These are phyloP conservation scores for Scutellospora calospora DNA, from an alignment of 371 early-diverging fungal genomes.

Conservation along the genomic window DNA sequence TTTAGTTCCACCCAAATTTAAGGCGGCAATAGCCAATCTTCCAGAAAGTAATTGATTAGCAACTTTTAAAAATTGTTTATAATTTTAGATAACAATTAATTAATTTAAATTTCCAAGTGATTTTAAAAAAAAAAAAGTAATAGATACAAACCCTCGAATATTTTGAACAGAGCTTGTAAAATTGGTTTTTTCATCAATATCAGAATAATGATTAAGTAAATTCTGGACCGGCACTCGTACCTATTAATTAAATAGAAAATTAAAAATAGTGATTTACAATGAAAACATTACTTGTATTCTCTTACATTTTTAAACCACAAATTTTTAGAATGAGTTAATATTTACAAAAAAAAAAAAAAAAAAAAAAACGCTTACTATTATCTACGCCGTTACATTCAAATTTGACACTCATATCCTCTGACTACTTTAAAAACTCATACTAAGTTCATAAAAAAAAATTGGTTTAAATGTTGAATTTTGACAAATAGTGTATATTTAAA, in stretches of 20 bases:
- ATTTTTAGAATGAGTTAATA: constrained; percentile 45
- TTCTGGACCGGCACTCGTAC: constrained; percentile 70
- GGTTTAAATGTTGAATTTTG: constrained; percentile 25
- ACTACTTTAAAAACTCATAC: constrained; percentile 60
- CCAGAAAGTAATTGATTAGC: constrained; percentile 79
- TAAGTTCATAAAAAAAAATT: constrained; percentile 30
- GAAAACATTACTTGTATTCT: neutral
- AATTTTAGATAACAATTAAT: constrained; percentile 4
- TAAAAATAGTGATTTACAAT: neutral
- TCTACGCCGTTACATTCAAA: constrained; percentile 73
- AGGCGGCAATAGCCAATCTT: constrained; percentile 72
- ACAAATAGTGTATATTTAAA: neutral
- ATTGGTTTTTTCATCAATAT: constrained; percentile 66
- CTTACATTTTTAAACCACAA: constrained; percentile 55
- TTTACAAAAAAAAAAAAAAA: neutral
- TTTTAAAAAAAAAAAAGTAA: neutral
- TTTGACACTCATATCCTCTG: constrained; percentile 76
- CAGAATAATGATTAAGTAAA: constrained; percentile 74
- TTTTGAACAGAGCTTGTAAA: constrained; percentile 60
- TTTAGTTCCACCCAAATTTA: constrained; percentile 71
- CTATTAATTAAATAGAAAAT: constrained; percentile 31
- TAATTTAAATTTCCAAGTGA: neutral
- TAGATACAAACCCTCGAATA: constrained; percentile 61
- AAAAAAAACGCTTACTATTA: constrained; percentile 55
- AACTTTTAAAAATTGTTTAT: constrained; percentile 72